Conservation (phyloP, 2,329 filamentous ascomycete species). For the Claviceps capensis region DNA sequence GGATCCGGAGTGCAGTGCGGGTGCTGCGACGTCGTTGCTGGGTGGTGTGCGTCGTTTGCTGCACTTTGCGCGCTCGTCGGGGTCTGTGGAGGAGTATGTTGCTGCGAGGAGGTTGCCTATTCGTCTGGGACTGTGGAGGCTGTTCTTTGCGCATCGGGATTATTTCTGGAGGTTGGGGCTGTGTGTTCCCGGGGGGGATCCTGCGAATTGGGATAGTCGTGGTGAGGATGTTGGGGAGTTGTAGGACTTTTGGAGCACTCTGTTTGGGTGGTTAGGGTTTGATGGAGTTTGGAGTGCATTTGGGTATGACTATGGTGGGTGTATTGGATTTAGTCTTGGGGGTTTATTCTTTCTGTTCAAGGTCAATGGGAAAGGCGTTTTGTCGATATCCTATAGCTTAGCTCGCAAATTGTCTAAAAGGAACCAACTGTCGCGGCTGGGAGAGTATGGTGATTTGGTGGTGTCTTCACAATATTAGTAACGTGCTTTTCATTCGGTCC, state of each 20-base stretch:
- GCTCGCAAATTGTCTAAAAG: too few relatives aligned
- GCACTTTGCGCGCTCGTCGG: constrained; percentile 12
- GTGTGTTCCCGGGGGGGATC: constrained; percentile 71
- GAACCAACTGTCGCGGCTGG: too few relatives aligned
- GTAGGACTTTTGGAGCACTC: background rate
- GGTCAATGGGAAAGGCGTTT: too few relatives aligned
- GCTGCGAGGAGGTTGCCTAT: constrained; percentile 36
- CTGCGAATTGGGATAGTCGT: constrained; percentile 45
- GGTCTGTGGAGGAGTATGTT: constrained; percentile 12
- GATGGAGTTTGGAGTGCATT: background rate
- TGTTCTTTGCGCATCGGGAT: constrained; percentile 87
- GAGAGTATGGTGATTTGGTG: too few relatives aligned
- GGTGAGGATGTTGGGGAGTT: constrained; percentile 5
- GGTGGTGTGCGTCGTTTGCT: constrained; percentile 13
- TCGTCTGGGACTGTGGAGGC: constrained; percentile 69
- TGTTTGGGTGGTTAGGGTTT: too few relatives aligned
- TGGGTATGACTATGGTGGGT: background rate
- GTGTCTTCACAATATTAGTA: too few relatives aligned
- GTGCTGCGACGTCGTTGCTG: constrained; percentile 29
- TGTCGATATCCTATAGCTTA: too few relatives aligned
- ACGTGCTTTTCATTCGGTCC: too few relatives aligned
- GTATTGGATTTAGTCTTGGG: too few relatives aligned
- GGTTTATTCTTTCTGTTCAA: too few relatives aligned
- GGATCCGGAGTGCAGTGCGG: constrained; percentile 59
- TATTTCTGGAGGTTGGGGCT: constrained; percentile 92